Base-by-base conservation (phyloP, 2,329 filamentous ascomycete genomes). In the Penicillium digitatum region DNA sequence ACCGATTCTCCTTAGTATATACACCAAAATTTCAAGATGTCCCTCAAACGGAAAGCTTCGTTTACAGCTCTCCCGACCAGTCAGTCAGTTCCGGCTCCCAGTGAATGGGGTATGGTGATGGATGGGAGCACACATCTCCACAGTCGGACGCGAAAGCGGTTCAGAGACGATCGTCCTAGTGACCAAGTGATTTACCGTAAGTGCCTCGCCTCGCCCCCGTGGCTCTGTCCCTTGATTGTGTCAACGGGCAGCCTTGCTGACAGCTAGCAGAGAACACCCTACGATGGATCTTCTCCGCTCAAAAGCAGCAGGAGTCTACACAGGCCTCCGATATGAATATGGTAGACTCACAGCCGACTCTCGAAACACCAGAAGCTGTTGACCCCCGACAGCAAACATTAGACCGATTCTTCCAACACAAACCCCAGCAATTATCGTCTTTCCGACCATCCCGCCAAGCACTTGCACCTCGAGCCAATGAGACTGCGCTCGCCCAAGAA, bases 21-120 rank as follows among this genome's bases (percentile, higher is more conserved):
- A 24, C 22, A 44, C 18, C 40, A 32, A 22, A 12, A 29, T 16
- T 12, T 18, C 5, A 55, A 40, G n/a, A 84, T 85, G 82, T 73
- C 75, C 22, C 72, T 80, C 68, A 85, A 85, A 69, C 81, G 82
- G 66, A 85, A 85, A 68, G 80, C 81, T 42, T 82, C 81, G 39
- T 75, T 78, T 59, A 77, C 80, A 16, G 74, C 66, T 14, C 59
- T 78, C 18, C 66, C 76, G 34, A 74, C 77, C 18, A 58, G 53
- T 43, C 52, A 51, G 29, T 60, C 56, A 34, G 52, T 27, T 14
- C 51, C 60, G 27, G 45, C 55, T 48, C 56, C 56, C 20, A 57
- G 56, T 38, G 63, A 48, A 64, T 70, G 61, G 67, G 62, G 27
- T 20, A 63, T 69, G 57, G 3, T 24, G 22, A 64, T 69, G 38